phyloP scores from a whole-genome alignment of 179 eudicot genomes.

The Pouteria campechiana region DNA sequence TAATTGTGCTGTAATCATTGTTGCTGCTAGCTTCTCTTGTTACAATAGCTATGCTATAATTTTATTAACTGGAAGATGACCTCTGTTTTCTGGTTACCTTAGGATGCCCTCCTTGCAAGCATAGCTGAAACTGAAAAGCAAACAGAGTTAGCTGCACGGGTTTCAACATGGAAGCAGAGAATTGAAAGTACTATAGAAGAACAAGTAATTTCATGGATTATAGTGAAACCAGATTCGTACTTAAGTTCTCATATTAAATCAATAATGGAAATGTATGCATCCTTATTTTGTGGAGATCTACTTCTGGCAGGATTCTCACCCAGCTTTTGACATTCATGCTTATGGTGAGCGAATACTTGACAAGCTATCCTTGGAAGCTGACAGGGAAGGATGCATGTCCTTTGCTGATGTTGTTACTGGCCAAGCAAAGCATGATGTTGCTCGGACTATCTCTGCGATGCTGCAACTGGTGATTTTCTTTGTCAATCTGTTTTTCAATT shows the following conservation, averaged over 20 bases:
- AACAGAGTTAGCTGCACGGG: constrained; percentile 82
- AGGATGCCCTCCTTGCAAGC: constrained; percentile 90
- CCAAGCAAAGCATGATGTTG: constrained; percentile 74
- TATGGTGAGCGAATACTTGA: constrained; percentile 67
- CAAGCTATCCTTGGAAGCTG: constrained; percentile 37
- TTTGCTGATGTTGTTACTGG: constrained; percentile 69
- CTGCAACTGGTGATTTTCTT: constrained; percentile 60
- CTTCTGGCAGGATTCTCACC: constrained; percentile 55
- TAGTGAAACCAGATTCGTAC: not conserved
- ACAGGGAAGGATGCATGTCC: constrained; percentile 23
- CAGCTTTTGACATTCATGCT: constrained; percentile 83
- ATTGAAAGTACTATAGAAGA: constrained; percentile 75
- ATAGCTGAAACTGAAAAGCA: constrained; percentile 76
- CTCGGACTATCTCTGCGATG: constrained; percentile 85
- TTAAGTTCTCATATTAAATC: not conserved
- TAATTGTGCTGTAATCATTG: no score
- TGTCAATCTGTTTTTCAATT: no score
- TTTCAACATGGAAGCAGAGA: constrained; percentile 88
- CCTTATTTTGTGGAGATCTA: no score
- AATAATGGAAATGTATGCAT: no score
- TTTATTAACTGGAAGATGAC: no score
- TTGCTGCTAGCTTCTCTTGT: no score
- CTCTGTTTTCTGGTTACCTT: not conserved
- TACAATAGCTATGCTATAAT: no score
- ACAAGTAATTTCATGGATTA: constrained; percentile 29